Evolutionary conservation across 257 asterid species (phyloP).

Genomic region (Solanum sitiens): DNA sequence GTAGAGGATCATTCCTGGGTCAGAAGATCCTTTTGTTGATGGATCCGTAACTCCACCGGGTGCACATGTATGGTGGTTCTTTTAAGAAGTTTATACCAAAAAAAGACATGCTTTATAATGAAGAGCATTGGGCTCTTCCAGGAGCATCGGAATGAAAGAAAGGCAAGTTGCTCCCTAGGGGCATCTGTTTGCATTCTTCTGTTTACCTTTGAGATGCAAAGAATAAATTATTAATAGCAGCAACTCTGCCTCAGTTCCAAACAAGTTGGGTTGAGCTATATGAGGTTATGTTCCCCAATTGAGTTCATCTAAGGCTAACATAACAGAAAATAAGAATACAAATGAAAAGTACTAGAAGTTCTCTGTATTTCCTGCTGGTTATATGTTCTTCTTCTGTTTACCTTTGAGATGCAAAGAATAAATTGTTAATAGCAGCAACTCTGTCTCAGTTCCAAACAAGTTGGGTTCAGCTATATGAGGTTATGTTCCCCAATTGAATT

Average conservation of each 20-base stretch:
- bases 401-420: background rate
- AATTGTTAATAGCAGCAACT: background rate
- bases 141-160: background rate
- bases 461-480: background rate
- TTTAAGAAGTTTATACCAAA: background rate
- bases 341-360: background rate
- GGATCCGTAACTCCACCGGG: background rate
- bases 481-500: background rate
- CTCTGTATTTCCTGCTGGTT: background rate
- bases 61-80: background rate
- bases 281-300: background rate
- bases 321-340: background rate
- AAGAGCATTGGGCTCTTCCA: background rate
- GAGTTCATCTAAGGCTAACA: background rate
- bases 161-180: background rate
- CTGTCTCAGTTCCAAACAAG: background rate
- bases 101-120: background rate
- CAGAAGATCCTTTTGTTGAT: background rate
- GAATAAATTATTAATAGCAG: background rate
- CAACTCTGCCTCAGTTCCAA: background rate
- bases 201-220: background rate
- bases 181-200: background rate
- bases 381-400: too few relatives aligned
- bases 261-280: background rate
- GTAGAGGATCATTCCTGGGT: background rate